phyloP scores from a whole-genome alignment of 2,329 filamentous ascomycete genomes.

The Colletotrichum chlorophyti region DNA sequence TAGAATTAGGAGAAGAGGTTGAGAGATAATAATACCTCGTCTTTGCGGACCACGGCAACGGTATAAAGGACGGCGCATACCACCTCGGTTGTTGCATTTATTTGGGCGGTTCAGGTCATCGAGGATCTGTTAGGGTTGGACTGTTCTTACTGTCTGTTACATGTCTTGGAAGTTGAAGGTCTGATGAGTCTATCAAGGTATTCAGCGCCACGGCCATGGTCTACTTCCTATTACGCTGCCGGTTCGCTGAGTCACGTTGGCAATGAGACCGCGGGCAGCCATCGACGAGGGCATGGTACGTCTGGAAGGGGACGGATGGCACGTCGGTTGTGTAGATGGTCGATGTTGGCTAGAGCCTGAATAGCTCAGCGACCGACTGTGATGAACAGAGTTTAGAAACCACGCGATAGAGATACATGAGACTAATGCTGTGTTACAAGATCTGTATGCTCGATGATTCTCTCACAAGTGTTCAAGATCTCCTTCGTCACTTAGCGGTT shows the following conservation, averaged over 20 bases:
- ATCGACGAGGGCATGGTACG: constrained; percentile 1
- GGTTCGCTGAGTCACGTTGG: neutral
- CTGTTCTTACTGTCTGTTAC: constrained; percentile 26
- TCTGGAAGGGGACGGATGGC: neutral
- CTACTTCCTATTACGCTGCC: neutral
- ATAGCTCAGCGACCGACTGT: constrained; percentile 20
- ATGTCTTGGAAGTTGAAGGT: constrained; percentile 27
- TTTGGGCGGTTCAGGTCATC: constrained; percentile 27
- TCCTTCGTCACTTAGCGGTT: no score
- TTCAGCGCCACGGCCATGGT: constrained; percentile 4
- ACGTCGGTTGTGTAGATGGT: constrained; percentile 22
- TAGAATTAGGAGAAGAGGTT: constrained; percentile 22
- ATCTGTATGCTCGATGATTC: no score
- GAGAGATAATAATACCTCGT: constrained; percentile 26
- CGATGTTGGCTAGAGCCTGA: constrained; percentile 22
- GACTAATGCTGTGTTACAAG: neutral
- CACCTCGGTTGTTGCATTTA: constrained; percentile 28
- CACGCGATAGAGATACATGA: neutral
- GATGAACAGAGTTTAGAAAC: constrained; percentile 18
- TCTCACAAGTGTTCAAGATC: no score
- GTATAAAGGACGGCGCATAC: constrained; percentile 28
- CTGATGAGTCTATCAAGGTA: constrained; percentile 12
- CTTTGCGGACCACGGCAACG: constrained; percentile 23
- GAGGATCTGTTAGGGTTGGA: constrained; percentile 24
- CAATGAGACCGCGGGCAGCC: neutral